phyloP scores from a whole-genome alignment of 768 basidiomycete genomes.

The Clathrus columnatus region DNA sequence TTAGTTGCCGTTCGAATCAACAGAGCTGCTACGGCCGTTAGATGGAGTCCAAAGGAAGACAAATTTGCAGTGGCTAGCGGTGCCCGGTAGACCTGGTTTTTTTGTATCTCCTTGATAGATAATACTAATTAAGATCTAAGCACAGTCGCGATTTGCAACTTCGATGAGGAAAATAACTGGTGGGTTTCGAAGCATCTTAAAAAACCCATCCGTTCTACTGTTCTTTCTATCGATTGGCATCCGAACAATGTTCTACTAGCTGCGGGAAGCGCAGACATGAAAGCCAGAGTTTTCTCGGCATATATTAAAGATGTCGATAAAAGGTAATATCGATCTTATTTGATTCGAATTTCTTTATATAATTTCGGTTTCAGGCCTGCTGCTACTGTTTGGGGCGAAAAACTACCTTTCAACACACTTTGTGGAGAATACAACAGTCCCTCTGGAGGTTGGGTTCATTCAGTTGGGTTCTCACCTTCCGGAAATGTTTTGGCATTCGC shows the following conservation, averaged over 20 bases:
- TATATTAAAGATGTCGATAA: constrained; percentile 98
- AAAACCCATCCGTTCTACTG: constrained; percentile 95
- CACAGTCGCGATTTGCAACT: constrained; percentile 92
- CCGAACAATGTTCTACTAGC: constrained; percentile 97
- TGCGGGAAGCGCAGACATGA: constrained; percentile 95
- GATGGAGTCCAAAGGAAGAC: constrained; percentile 96
- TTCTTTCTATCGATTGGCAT: constrained; percentile 94
- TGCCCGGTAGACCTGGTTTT: constrained; percentile 54
- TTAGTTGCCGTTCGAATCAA: constrained; percentile 94
- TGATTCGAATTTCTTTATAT: too few species aligned
- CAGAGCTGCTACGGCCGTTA: constrained; percentile 87
- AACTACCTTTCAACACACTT: constrained; percentile 93
- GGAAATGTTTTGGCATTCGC: constrained; percentile 92
- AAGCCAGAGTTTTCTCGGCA: constrained; percentile 94
- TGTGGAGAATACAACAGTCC: constrained; percentile 90
- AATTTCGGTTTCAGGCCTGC: too few species aligned
- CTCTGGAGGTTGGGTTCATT: constrained; percentile 94
- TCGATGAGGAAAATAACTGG: constrained; percentile 97
- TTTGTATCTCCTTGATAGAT: background rate
- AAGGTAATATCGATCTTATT: constrained; percentile 42
- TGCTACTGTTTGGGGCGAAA: constrained; percentile 93
- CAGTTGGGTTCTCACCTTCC: constrained; percentile 91
- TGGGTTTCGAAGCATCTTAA: constrained; percentile 97
- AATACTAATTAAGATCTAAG: constrained; percentile 28
- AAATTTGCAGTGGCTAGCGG: constrained; percentile 99